These are phyloP conservation scores for Trichophyton simii DNA, from an alignment of 2,329 filamentous ascomycete genomes.

Conservation along the genomic window DNA sequence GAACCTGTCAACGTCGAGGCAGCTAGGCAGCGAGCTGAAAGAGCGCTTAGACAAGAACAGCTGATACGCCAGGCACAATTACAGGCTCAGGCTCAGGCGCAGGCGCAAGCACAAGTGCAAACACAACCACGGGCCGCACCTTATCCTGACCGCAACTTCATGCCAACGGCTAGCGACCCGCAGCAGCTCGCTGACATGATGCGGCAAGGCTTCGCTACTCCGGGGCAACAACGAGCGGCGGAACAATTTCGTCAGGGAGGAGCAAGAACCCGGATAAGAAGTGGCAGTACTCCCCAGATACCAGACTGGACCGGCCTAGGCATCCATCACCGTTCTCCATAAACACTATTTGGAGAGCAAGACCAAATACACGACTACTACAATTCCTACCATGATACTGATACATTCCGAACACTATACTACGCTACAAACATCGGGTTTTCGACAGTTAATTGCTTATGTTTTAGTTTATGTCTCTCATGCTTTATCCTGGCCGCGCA, in stretches of 20 bases:
- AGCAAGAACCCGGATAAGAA: conserved; percentile 4
- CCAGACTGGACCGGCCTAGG: conserved; percentile 18
- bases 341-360: not conserved
- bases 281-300: conserved; percentile 19
- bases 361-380: not conserved
- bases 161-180: conserved; percentile 16
- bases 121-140: conserved; percentile 6
- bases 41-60: conserved; percentile 2
- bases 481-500: not conserved
- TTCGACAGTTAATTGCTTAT: not conserved
- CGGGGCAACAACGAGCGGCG: not conserved
- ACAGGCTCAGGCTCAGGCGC: too few relatives aligned
- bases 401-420: not conserved
- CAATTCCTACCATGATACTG: not conserved
- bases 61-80: not conserved
- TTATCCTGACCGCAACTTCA: conserved; percentile 18
- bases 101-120: too few relatives aligned
- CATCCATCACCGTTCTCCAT: conserved; percentile 11
- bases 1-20: conserved; percentile 16
- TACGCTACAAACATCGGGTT: not conserved
- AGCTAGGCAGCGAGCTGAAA: conserved; percentile 13
- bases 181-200: conserved; percentile 5
- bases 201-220: not conserved
- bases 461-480: conserved; percentile 1
- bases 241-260: conserved; percentile 4